Evolutionary conservation across 2,329 filamentous ascomycete species (phyloP).

Genomic region (Pseudogymnoascus sp.): DNA sequence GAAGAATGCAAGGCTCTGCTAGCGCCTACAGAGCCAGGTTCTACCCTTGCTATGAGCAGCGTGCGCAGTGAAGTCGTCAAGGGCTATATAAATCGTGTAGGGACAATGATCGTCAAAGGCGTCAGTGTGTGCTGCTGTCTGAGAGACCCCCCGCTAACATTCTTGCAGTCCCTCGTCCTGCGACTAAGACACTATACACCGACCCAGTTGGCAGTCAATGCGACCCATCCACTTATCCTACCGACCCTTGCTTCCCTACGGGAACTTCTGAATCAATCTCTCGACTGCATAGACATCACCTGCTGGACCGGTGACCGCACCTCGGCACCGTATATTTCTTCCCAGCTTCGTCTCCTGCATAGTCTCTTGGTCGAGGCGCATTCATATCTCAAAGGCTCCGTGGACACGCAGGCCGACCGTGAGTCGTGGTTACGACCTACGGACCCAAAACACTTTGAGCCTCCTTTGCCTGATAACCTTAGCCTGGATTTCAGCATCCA

Average conservation of each 20-base stretch:
- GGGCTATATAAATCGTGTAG: constrained; percentile 82
- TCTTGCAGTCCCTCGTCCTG: constrained; percentile 61
- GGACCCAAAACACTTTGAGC: constrained; percentile 43
- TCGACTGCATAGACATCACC: constrained; percentile 75
- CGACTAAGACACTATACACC: constrained; percentile 61
- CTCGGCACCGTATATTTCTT: constrained; percentile 43
- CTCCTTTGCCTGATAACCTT: constrained; percentile 57
- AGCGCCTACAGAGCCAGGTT: constrained; percentile 74
- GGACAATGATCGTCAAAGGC: constrained; percentile 85
- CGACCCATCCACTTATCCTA: constrained; percentile 47
- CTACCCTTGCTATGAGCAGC: constrained; percentile 83
- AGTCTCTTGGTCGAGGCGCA: constrained; percentile 46
- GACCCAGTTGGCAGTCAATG: constrained; percentile 27
- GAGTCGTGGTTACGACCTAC: constrained; percentile 28
- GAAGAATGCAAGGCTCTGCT: constrained; percentile 85
- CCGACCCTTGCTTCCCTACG: constrained; percentile 64
- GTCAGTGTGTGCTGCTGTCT: constrained; percentile 41
- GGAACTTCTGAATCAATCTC: constrained; percentile 70
- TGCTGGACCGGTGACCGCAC: constrained; percentile 61
- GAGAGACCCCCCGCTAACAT: background rate
- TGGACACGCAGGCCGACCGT: constrained; percentile 25
- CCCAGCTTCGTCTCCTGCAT: constrained; percentile 48
- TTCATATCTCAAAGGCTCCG: constrained; percentile 49
- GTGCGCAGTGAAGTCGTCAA: constrained; percentile 84
- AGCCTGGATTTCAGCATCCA: constrained; percentile 66